These are phyloP conservation scores for Kodamaea ohmeri DNA, from an alignment of 1,139 yeast genomes.

Conservation along the genomic window DNA sequence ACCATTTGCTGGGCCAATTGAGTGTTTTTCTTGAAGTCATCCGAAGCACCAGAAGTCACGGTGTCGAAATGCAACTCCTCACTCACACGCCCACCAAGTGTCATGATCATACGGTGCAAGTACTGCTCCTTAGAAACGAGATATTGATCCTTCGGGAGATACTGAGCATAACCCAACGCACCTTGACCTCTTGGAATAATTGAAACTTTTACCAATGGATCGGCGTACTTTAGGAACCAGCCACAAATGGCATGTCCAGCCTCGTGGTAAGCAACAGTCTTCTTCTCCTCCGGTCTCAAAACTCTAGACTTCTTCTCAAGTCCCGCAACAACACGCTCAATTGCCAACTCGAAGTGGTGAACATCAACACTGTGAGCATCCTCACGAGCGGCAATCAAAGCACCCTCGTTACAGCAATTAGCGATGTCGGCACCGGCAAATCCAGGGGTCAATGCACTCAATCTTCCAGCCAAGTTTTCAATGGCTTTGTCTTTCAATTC, in stretches of 20 bases:
- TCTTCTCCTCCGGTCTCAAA: constrained; percentile 68
- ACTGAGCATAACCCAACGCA: constrained; percentile 81
- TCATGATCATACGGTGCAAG: constrained; percentile 74
- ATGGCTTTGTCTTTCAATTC: constrained; percentile 47
- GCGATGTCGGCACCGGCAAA: constrained; percentile 88
- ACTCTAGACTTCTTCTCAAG: constrained; percentile 70
- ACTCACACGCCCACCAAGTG: constrained; percentile 76
- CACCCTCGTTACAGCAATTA: constrained; percentile 80
- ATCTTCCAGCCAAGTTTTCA: constrained; percentile 63
- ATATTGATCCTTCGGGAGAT: constrained; percentile 74
- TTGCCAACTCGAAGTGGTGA: constrained; percentile 73
- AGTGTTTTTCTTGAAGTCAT: constrained; percentile 77
- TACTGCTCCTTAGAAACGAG: constrained; percentile 65
- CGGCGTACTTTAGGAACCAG: constrained; percentile 70
- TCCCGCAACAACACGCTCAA: constrained; percentile 81
- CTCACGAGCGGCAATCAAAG: constrained; percentile 73
- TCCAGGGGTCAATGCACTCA: constrained; percentile 80
- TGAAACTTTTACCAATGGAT: constrained; percentile 76
- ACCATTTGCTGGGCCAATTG: constrained; percentile 79
- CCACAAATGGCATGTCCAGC: constrained; percentile 86
- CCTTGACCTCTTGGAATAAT: constrained; percentile 84
- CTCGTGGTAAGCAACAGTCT: constrained; percentile 76
- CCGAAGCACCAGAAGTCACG: constrained; percentile 81
- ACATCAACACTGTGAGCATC: constrained; percentile 55
- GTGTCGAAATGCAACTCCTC: constrained; percentile 74